phyloP scores from a whole-genome alignment of 2,329 filamentous ascomycete species.

The Monilinia fructicola region DNA sequence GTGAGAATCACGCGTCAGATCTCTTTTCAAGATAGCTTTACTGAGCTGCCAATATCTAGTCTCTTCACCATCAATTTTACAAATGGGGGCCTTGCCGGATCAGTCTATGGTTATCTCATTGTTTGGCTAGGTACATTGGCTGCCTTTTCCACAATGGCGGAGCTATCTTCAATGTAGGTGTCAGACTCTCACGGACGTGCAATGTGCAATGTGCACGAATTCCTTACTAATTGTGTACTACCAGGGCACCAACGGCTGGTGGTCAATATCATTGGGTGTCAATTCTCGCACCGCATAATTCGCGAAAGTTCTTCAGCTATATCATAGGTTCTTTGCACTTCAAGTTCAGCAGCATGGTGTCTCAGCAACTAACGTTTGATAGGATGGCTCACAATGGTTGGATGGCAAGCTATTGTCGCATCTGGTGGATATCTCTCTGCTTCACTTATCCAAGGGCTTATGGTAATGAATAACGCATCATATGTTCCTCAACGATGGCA shows the following conservation, averaged over 20 bases:
- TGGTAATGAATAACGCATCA: constrained; percentile 38
- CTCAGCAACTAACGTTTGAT: constrained; percentile 25
- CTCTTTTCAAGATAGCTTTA: too few relatives aligned
- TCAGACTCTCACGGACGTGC: neutral
- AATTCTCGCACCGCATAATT: constrained; percentile 48
- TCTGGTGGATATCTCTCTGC: constrained; percentile 45
- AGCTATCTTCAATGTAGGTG: constrained; percentile 35
- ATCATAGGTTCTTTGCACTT: constrained; percentile 43
- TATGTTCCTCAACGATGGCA: constrained; percentile 45
- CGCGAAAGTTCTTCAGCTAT: constrained; percentile 55
- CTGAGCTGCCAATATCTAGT: neutral
- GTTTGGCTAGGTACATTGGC: constrained; percentile 36
- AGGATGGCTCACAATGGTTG: constrained; percentile 47
- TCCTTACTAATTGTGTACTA: neutral
- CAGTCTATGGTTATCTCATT: constrained; percentile 43
- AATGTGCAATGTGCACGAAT: neutral
- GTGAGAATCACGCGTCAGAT: neutral
- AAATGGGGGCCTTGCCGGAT: constrained; percentile 34
- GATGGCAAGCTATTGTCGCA: constrained; percentile 47
- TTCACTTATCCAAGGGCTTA: constrained; percentile 47
- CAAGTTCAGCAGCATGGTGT: too few relatives aligned
- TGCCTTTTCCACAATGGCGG: constrained; percentile 30
- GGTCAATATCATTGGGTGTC: constrained; percentile 60
- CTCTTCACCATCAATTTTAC: constrained; percentile 20
- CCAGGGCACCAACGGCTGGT: constrained; percentile 52